Evolutionary conservation across 1,139 yeast species (phyloP).

Genomic region (Nakaseomyces kungkrabaensis): DNA sequence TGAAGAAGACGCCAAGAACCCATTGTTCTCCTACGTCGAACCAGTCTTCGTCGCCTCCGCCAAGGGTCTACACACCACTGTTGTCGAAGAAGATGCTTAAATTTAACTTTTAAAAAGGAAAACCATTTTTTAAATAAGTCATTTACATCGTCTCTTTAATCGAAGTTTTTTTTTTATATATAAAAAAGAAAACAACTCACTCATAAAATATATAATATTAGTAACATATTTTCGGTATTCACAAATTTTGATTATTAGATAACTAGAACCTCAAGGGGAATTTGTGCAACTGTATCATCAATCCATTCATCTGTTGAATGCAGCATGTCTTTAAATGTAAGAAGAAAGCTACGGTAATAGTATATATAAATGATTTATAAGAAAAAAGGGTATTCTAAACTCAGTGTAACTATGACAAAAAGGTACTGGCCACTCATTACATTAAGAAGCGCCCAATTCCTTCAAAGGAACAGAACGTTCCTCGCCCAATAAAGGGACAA

Average conservation of each 20-base stretch:
- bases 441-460: conserved; percentile 24
- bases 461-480: conserved; percentile 2
- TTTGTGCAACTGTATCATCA: no score
- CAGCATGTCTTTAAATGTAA: no score
- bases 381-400: conserved; percentile 3
- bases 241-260: neutral
- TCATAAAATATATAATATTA: neutral
- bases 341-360: no score
- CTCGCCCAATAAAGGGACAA: conserved; percentile 7
- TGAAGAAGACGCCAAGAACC: conserved; percentile 98
- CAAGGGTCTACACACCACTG: conserved; percentile 97
- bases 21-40: conserved; percentile 96
- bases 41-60: conserved; percentile 89
- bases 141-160: conserved; percentile 4
- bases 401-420: conserved; percentile 34
- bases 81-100: conserved; percentile 81
- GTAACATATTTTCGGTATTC: neutral
- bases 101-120: conserved; percentile 5
- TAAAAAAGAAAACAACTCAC: neutral
- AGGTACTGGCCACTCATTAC: conserved; percentile 30
- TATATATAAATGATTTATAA: neutral
- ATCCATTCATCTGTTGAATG: no score
- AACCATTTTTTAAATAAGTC: neutral
- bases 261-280: no score
- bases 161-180: conserved; percentile 6